phyloP scores from a whole-genome alignment of 2,329 filamentous ascomycete species.

The Pestalotiopsis sp. region DNA sequence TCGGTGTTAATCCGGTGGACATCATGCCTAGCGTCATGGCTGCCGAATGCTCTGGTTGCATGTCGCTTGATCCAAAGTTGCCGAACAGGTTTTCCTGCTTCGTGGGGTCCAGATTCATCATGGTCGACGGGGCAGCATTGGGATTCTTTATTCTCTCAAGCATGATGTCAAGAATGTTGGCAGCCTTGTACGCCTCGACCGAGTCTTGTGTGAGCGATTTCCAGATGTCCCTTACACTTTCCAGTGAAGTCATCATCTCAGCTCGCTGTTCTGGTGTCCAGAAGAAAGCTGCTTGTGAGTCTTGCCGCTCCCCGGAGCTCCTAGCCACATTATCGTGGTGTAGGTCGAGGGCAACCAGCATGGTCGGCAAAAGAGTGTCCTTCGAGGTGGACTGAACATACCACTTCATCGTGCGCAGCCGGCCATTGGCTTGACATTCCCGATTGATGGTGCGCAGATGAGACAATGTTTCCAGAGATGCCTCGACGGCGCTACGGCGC shows the following conservation, averaged over 20 bases:
- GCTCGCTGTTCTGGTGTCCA: constrained; percentile 64
- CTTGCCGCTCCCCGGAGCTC: constrained; percentile 39
- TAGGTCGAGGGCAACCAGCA: constrained; percentile 81
- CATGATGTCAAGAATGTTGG: constrained; percentile 80
- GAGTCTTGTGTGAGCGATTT: constrained; percentile 73
- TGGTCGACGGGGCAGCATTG: constrained; percentile 14
- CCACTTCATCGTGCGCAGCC: constrained; percentile 74
- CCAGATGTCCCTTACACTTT: constrained; percentile 79
- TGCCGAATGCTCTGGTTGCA: constrained; percentile 42
- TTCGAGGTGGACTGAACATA: constrained; percentile 78
- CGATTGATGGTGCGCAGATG: constrained; percentile 76
- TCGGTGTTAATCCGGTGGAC: constrained; percentile 37
- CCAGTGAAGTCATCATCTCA: constrained; percentile 76
- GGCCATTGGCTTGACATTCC: constrained; percentile 73
- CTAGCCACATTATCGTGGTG: constrained; percentile 65
- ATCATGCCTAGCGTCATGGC: constrained; percentile 45
- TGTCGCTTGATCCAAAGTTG: constrained; percentile 24
- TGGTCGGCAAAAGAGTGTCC: constrained; percentile 84
- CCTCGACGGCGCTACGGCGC: constrained; percentile 80
- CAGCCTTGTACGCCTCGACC: constrained; percentile 89
- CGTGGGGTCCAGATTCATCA: constrained; percentile 11
- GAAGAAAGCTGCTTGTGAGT: constrained; percentile 48
- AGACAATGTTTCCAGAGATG: constrained; percentile 77
- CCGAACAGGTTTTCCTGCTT: constrained; percentile 28
- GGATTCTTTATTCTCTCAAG: constrained; percentile 71